Conservation (phyloP, 371 early-diverging fungal species). For the Mucor sp. region DNA sequence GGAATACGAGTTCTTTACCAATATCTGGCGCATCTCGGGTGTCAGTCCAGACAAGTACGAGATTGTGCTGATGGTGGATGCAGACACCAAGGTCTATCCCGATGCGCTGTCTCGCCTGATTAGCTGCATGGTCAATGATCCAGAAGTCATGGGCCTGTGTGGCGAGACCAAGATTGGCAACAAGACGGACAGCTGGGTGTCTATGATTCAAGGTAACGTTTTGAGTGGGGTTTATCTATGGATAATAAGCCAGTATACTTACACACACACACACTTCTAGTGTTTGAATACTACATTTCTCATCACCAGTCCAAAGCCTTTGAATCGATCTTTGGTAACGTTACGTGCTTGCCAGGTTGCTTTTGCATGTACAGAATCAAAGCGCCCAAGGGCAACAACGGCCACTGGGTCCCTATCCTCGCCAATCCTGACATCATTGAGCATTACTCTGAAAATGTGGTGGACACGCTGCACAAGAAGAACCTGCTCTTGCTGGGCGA, state of each 20-base stretch:
- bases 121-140: conserved; percentile 75
- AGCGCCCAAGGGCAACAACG: conserved; percentile 71
- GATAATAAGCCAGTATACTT: too few species aligned
- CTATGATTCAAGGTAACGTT: conserved; percentile 89
- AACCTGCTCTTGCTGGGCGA: conserved; percentile 94
- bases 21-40: conserved; percentile 79
- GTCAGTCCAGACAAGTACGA: conserved; percentile 87
- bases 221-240: too few species aligned
- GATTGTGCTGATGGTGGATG: conserved; percentile 95
- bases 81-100: conserved; percentile 89
- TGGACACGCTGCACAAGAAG: conserved; percentile 95
- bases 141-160: conserved; percentile 79
- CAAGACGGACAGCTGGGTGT: conserved; percentile 82
- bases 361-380: conserved; percentile 96
- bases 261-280: conserved; percentile 73
- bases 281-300: conserved; percentile 63
- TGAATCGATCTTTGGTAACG: conserved; percentile 96
- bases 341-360: conserved; percentile 96
- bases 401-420: conserved; percentile 77
- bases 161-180: conserved; percentile 90
- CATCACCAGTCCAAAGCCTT: conserved; percentile 95
- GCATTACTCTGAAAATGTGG: conserved; percentile 87
- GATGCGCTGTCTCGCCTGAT: conserved; percentile 79
- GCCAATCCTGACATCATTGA: conserved; percentile 88
- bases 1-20: conserved; percentile 93